Percentiles rank a stretch among this genome's conserved stretches.
Conservation (phyloP, 495 filamentous ascomycete species). For the Saxophila tyrrhenica region DNA sequence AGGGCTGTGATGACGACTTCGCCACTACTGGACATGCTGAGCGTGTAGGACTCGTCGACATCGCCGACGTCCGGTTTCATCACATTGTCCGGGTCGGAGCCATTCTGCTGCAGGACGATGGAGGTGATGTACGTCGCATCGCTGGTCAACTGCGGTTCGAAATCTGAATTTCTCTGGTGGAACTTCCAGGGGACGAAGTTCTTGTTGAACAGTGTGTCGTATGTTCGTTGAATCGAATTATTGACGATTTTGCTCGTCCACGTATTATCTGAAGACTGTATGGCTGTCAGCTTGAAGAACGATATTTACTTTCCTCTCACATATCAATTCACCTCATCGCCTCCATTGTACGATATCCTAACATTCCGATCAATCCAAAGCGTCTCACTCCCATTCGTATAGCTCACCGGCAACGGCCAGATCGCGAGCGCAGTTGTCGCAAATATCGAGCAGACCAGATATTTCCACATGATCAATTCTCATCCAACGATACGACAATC, state of each 20-base stretch:
- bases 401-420: constrained; percentile 48
- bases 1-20: constrained; percentile 47
- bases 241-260: constrained; percentile 25
- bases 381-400: constrained; percentile 40
- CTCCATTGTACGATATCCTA: constrained; percentile 41
- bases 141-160: constrained; percentile 43
- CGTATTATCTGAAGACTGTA: constrained; percentile 2
- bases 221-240: constrained; percentile 35
- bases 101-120: constrained; percentile 49
- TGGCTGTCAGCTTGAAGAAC: too few species aligned
- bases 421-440: constrained; percentile 31
- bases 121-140: constrained; percentile 39
- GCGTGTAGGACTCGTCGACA: constrained; percentile 62
- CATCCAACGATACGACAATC: background rate
- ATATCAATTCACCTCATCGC: background rate
- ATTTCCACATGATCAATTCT: background rate
- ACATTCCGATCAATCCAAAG: constrained; percentile 46
- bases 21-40: constrained; percentile 44
- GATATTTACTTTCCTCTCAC: too few species aligned
- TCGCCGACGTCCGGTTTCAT: constrained; percentile 49
- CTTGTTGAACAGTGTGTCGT: constrained; percentile 44
- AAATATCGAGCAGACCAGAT: background rate
- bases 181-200: constrained; percentile 70
- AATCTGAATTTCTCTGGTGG: constrained; percentile 44
- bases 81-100: constrained; percentile 39